Percentiles rank a stretch among this genome's conserved stretches.
Conservation (phyloP, 2,329 filamentous ascomycete species). For the Trichophyton mentagrophytes region DNA sequence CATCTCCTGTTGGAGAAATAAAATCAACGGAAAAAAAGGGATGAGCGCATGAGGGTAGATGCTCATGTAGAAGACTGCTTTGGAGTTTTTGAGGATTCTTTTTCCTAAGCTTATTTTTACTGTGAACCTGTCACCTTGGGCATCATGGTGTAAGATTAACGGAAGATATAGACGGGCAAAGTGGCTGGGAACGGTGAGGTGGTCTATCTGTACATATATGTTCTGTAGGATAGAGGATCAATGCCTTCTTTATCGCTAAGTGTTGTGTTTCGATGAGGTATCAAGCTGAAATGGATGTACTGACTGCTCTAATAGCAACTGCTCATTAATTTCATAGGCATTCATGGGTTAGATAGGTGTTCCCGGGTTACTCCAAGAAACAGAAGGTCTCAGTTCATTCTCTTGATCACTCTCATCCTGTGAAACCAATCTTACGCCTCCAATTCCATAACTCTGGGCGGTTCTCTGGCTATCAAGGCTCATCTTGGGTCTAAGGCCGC, state of each 20-base stretch:
- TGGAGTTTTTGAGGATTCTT: background rate
- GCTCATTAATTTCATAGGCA: background rate
- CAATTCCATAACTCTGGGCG: background rate
- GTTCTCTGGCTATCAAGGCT: conserved; percentile 4
- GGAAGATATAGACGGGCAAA: background rate
- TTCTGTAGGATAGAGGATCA: conserved; percentile 2
- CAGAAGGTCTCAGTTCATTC: conserved; percentile 1
- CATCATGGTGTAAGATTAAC: background rate
- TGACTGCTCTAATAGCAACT: background rate
- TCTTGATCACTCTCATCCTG: conserved; percentile 5
- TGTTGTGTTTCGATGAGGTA: background rate
- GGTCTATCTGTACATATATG: conserved; percentile 2
- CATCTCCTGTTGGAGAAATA: background rate
- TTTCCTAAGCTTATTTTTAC: background rate
- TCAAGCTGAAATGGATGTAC: too few relatives aligned
- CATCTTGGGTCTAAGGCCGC: background rate
- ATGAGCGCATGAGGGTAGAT: background rate
- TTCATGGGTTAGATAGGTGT: background rate
- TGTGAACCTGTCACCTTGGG: background rate
- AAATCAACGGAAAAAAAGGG: background rate
- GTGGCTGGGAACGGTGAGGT: background rate
- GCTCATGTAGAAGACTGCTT: background rate
- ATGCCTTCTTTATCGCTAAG: background rate
- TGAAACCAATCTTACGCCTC: conserved; percentile 7
- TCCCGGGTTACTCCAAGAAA: background rate